These are phyloP conservation scores for Cocos nucifera DNA, from an alignment of 176 grass and related monocot genomes.

Conservation along the genomic window DNA sequence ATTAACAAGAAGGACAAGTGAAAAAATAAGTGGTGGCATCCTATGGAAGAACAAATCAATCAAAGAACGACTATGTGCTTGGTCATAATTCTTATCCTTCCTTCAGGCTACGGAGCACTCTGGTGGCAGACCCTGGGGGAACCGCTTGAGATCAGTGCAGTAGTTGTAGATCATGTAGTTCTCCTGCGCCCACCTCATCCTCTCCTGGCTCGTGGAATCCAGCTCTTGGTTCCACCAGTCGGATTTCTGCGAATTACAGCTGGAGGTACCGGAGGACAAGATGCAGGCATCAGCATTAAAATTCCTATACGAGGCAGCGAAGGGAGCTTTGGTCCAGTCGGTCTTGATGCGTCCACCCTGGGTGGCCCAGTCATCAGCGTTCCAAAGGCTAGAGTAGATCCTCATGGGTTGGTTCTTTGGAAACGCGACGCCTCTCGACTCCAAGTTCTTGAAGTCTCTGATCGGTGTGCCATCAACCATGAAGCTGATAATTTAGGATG, in stretches of 20 bases:
- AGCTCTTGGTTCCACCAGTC: conserved; percentile 4
- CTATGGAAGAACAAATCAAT: too few relatives aligned
- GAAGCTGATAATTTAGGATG: background rate
- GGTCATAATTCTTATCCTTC: background rate
- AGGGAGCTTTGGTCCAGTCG: conserved; percentile 8
- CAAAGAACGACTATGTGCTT: too few relatives aligned
- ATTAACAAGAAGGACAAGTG: too few relatives aligned
- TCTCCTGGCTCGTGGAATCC: background rate
- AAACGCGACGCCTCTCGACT: conserved; percentile 2
- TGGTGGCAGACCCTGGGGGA: background rate
- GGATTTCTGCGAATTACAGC: too few relatives aligned
- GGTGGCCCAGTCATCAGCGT: conserved; percentile 10
- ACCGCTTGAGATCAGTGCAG: conserved; percentile 5
- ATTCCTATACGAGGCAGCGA: conserved; percentile 6
- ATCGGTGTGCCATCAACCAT: conserved; percentile 7
- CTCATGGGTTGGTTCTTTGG: conserved; percentile 15
- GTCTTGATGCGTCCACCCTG: conserved; percentile 12
- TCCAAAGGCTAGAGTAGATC: conserved; percentile 15
- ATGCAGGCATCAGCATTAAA: background rate
- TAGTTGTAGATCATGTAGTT: conserved; percentile 18
- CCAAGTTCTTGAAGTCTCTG: conserved; percentile 13
- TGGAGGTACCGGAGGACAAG: background rate
- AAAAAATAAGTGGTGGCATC: too few relatives aligned
- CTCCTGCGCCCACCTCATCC: conserved; percentile 5
- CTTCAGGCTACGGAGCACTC: conserved; percentile 8